Evolutionary conservation across 345 rosid genomes (phyloP).

Genomic region (Euphorbia peplus): DNA sequence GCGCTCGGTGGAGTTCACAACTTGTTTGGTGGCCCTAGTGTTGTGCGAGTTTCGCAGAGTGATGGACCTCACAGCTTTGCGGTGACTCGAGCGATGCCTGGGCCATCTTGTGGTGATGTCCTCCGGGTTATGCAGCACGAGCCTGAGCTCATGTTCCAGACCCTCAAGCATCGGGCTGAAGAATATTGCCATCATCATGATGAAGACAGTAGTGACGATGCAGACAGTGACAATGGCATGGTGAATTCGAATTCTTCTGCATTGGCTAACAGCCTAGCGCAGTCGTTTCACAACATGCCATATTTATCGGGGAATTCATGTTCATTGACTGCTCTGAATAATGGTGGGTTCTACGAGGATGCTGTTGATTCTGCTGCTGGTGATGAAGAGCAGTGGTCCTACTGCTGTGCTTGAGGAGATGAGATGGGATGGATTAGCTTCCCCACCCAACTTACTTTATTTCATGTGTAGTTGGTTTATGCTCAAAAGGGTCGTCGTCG

Average conservation of each 20-base stretch:
- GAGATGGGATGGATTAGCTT: too few relatives aligned
- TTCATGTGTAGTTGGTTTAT: background rate
- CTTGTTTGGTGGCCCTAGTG: conserved; percentile 90
- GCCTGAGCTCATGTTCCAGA: conserved; percentile 95
- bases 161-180: conserved; percentile 82
- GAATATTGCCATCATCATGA: conserved; percentile 42
- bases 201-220: conserved; percentile 25
- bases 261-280: conserved; percentile 58
- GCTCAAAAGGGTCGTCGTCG: conserved; percentile 32
- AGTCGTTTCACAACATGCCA: conserved; percentile 84
- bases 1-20: conserved; percentile 97
- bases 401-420: conserved; percentile 56
- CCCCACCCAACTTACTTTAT: background rate
- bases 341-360: conserved; percentile 59
- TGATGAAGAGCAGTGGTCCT: conserved; percentile 73
- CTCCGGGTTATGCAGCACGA: conserved; percentile 94
- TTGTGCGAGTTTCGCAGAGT: conserved; percentile 79
- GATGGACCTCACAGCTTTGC: conserved; percentile 95
- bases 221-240: conserved; percentile 29
- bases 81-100: conserved; percentile 74
- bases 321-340: conserved; percentile 57
- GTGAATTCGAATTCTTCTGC: conserved; percentile 36
- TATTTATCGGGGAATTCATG: conserved; percentile 64
- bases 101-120: conserved; percentile 82
- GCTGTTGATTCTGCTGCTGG: conserved; percentile 33